A percentile compares a stretch with the other conserved stretches of the same genome.
Conservation (phyloP, 2,329 filamentous ascomycete genomes). For the Xylaria sp. region DNA sequence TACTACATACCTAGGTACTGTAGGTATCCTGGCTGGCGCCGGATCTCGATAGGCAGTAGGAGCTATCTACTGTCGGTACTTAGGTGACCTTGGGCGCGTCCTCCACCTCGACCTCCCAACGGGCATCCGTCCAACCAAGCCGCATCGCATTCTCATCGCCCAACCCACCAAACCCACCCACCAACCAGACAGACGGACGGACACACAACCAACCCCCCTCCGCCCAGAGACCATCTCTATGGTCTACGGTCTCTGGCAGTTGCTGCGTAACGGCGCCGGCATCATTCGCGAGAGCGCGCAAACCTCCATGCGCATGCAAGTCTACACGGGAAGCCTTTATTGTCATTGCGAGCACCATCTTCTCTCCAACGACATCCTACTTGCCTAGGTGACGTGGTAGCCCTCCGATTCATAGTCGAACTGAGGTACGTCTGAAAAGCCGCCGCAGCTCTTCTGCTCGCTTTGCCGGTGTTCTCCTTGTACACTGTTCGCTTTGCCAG, state of each 20-base stretch:
- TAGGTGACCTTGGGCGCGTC: too few relatives aligned
- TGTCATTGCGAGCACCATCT: slow-evolving; percentile 4
- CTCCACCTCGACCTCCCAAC: too few relatives aligned
- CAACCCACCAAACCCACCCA: neutral
- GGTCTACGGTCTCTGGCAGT: slow-evolving; percentile 18
- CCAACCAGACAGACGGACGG: neutral
- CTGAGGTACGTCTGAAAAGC: too few relatives aligned
- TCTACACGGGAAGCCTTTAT: neutral
- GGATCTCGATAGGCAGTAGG: too few relatives aligned
- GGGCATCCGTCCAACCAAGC: neutral
- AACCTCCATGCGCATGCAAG: too few relatives aligned
- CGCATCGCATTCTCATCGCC: slow-evolving; percentile 16
- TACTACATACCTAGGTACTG: too few relatives aligned
- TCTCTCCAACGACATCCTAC: neutral
- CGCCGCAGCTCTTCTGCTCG: neutral
- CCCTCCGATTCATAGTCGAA: too few relatives aligned
- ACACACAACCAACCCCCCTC: slow-evolving; percentile 20
- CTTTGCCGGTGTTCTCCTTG: slow-evolving; percentile 5
- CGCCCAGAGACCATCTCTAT: slow-evolving; percentile 21
- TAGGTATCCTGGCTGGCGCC: too few relatives aligned
- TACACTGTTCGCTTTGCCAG: neutral
- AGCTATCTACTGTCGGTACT: too few relatives aligned
- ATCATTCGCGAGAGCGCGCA: slow-evolving; percentile 21
- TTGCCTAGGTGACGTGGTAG: too few relatives aligned
- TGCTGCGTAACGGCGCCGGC: slow-evolving; percentile 27